Base-by-base conservation (phyloP, 192 early-diverging fungal genomes). In the Coemansia erecta region DNA sequence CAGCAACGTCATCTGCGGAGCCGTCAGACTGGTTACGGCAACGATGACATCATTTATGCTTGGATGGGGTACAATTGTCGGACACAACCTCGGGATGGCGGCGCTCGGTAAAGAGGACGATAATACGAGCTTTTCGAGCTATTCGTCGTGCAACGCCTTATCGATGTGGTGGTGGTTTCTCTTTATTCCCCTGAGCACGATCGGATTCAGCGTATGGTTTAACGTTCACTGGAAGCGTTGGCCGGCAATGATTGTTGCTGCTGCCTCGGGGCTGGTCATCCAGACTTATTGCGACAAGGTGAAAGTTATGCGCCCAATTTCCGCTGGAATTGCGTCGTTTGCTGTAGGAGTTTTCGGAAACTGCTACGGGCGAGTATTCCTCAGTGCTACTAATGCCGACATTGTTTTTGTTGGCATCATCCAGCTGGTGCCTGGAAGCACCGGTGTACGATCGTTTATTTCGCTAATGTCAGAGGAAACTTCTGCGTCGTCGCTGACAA, bases 1-100 rank as follows among this genome's bases (percentile, higher is more conserved):
- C 0, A 82, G 88, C 44, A 95, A 95, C 60, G 73, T 93, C 53
- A 84, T 94, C 26, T 90, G 87, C 35, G 93, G 93, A 14, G 83
- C 87, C 0, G 88, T 95, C 3, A 80, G 89, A 12, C 69, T 93
- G 63, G 81, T 92, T 35, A 81, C 86, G 28, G 85, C 90, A 2
- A 71, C 92, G 1, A 89, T 93, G 74, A 86, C 85, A 11, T 87
- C 90, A 8, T 79, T 90, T 64, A 81, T 87, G 59, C 65, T 89
- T 14, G 90, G 84, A 8, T 90, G 84, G 64, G 86, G 89, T 33
- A 69, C 86, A 6, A 73, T 72, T 7, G 81, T 89, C 35, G 86
- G 86, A 0, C 66, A 82, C 37, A 62, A 63, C 15, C 64, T 88
- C 24, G 80, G 73, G 21, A 77, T 83, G 57, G 78, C 80, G 41